Evolutionary conservation across 495 filamentous ascomycete species (phyloP).

Genomic region (Penicillium verhagenii): DNA sequence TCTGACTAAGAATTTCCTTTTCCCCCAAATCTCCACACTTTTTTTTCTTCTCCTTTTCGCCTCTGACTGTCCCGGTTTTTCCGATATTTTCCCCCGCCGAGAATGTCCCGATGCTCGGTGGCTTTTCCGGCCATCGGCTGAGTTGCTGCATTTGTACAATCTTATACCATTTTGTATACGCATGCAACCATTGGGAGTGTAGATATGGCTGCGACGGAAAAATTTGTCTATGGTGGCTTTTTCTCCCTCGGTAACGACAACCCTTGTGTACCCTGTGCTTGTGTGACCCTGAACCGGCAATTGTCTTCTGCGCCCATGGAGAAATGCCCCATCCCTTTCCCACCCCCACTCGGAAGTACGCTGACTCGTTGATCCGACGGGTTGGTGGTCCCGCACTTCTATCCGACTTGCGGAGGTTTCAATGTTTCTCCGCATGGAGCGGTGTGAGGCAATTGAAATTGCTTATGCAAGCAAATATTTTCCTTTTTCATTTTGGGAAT

Average conservation of each 20-base stretch:
- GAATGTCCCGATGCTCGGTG: conserved; percentile 23
- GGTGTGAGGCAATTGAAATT: conserved; percentile 10
- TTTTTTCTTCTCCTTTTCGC: background rate
- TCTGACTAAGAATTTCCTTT: background rate
- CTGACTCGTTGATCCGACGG: conserved; percentile 9
- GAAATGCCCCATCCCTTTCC: no score
- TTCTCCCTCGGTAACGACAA: background rate
- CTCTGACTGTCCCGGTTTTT: background rate
- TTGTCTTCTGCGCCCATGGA: background rate
- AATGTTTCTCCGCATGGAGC: conserved; percentile 20
- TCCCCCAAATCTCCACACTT: conserved; percentile 2
- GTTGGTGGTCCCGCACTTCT: conserved; percentile 2
- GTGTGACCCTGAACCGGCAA: background rate
- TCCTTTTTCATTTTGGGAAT: no score
- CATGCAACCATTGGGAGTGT: background rate
- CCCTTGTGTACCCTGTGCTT: background rate
- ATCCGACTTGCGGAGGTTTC: conserved; percentile 20
- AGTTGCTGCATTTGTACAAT: conserved; percentile 1
- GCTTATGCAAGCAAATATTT: background rate
- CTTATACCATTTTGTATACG: background rate
- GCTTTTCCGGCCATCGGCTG: background rate
- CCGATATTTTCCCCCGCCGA: conserved; percentile 11
- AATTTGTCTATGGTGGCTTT: background rate
- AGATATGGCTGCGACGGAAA: background rate
- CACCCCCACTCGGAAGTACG: background rate